Percentiles rank a stretch among this genome's conserved stretches.
Evolutionary conservation across 2,329 filamentous ascomycete genomes (phyloP).

Genomic region (Zymoseptoria ardabiliae): DNA sequence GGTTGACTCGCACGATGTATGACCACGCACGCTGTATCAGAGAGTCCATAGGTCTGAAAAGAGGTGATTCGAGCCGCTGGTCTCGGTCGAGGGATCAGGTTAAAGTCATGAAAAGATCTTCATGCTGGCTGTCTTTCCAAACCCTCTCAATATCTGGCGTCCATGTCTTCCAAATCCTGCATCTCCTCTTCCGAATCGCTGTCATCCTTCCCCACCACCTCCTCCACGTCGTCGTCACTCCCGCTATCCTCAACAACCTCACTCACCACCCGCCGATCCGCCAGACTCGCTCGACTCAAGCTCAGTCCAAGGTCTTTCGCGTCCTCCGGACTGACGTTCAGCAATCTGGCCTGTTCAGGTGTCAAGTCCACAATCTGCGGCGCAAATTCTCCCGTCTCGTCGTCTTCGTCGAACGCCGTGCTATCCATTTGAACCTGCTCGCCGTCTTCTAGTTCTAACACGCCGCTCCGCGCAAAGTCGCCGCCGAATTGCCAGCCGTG

Average conservation of each 20-base stretch:
- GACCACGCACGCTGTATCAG: neutral
- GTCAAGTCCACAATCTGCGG: constrained; percentile 52
- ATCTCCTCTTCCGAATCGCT: constrained; percentile 26
- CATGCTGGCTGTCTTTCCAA: too few species aligned
- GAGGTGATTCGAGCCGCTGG: neutral
- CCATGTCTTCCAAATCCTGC: constrained; percentile 32
- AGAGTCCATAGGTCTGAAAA: neutral
- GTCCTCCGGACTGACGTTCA: constrained; percentile 28
- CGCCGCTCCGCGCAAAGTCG: constrained; percentile 48
- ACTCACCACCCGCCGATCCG: constrained; percentile 16
- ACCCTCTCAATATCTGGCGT: constrained; percentile 20
- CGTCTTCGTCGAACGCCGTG: constrained; percentile 46
- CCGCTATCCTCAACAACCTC: constrained; percentile 33
- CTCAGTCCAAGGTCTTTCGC: constrained; percentile 17
- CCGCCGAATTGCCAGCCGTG: constrained; percentile 54
- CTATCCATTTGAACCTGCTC: constrained; percentile 54
- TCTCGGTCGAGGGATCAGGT: neutral
- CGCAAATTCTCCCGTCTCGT: constrained; percentile 59
- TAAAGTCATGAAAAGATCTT: neutral
- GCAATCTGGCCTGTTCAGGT: constrained; percentile 34
- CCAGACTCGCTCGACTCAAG: constrained; percentile 14
- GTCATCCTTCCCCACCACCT: constrained; percentile 17
- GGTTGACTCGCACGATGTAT: neutral
- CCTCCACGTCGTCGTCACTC: constrained; percentile 19
- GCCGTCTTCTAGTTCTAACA: constrained; percentile 56